Evolutionary conservation across 495 filamentous ascomycete species (phyloP).

Genomic region (Podospora appendiculata): DNA sequence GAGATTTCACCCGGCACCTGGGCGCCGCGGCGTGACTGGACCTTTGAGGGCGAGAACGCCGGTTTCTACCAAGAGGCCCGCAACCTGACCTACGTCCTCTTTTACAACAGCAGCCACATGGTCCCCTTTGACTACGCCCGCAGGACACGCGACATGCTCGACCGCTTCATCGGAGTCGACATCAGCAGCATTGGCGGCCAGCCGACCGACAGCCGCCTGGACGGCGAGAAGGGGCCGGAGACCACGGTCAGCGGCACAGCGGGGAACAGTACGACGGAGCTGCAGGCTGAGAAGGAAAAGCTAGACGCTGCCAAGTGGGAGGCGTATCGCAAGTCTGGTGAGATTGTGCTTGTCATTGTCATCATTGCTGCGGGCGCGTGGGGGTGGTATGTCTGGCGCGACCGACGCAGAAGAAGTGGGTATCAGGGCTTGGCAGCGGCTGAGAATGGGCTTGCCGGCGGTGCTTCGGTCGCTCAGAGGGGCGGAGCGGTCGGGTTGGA

Average conservation of each 20-base stretch:
- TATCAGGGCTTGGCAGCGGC: constrained; percentile 44
- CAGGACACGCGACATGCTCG: constrained; percentile 89
- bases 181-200: constrained; percentile 82
- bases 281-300: constrained; percentile 64
- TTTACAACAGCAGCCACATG: constrained; percentile 96
- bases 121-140: constrained; percentile 90
- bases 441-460: constrained; percentile 12
- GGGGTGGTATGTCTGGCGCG: constrained; percentile 82
- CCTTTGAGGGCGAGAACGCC: constrained; percentile 83
- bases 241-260: constrained; percentile 71
- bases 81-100: constrained; percentile 90
- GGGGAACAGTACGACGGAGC: constrained; percentile 67
- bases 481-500: constrained; percentile 31
- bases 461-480: background rate
- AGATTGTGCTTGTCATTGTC: constrained; percentile 81
- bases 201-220: constrained; percentile 78
- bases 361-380: constrained; percentile 67
- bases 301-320: constrained; percentile 83
- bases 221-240: constrained; percentile 80
- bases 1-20: constrained; percentile 82
- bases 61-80: constrained; percentile 91
- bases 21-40: constrained; percentile 89
- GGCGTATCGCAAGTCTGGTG: constrained; percentile 86
- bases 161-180: constrained; percentile 91
- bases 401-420: constrained; percentile 49